A percentile compares a stretch with the other conserved stretches of the same genome.
These are phyloP conservation scores for Grigorovia humatica DNA, from an alignment of 805 yeast genomes.

Conservation along the genomic window DNA sequence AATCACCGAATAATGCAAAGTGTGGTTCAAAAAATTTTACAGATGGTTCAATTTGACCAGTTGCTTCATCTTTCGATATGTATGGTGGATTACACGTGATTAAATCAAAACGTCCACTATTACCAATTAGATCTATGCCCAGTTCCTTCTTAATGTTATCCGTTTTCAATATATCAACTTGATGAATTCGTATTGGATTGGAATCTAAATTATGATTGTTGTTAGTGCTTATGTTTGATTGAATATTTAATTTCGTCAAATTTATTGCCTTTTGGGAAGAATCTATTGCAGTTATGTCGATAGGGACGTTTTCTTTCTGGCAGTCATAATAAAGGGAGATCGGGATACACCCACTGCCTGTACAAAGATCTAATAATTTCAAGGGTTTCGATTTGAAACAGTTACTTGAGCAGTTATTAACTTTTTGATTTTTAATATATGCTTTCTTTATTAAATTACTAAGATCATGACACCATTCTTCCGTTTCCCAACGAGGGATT, in stretches of 20 bases:
- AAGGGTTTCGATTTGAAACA: conserved; percentile 3
- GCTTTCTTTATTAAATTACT: conserved; percentile 6
- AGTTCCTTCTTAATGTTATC: background rate
- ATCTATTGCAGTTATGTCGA: conserved; percentile 42
- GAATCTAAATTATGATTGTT: background rate
- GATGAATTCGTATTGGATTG: background rate
- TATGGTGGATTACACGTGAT: conserved; percentile 90
- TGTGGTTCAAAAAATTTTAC: conserved; percentile 68
- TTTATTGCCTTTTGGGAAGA: conserved; percentile 41
- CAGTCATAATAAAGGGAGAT: conserved; percentile 19
- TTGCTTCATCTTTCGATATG: conserved; percentile 31
- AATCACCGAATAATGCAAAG: conserved; percentile 68
- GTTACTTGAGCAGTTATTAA: too few relatives aligned
- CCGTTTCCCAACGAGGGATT: conserved; percentile 93
- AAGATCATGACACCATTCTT: conserved; percentile 64
- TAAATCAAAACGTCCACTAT: conserved; percentile 32
- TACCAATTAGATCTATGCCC: background rate
- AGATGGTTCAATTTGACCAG: conserved; percentile 44
- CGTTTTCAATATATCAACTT: background rate
- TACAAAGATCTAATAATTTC: conserved; percentile 57
- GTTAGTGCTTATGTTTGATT: background rate
- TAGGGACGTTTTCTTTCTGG: background rate
- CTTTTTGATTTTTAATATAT: too few relatives aligned
- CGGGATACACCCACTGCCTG: conserved; percentile 86
- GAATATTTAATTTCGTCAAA: conserved; percentile 17